Percentiles rank a stretch among this genome's conserved stretches.
Conservation (phyloP, 495 filamentous ascomycete genomes). For the Schizothecium vesticola region DNA sequence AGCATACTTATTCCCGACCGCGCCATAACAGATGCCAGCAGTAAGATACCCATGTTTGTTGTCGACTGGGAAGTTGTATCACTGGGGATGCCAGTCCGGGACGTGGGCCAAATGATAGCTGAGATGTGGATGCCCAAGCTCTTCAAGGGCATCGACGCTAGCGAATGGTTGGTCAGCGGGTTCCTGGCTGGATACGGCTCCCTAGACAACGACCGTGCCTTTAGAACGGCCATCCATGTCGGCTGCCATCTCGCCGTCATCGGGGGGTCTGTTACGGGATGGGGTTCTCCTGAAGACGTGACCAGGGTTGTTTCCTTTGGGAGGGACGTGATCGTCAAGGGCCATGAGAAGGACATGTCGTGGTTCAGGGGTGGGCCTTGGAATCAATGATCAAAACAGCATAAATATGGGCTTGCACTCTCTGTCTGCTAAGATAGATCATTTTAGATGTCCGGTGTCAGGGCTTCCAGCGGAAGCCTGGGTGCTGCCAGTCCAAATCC, state of each 20-base stretch:
- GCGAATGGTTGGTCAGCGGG: constrained; percentile 7
- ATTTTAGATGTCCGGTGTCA: too few relatives aligned
- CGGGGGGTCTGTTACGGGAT: constrained; percentile 4
- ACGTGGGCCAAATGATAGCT: constrained; percentile 14
- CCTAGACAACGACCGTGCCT: background rate
- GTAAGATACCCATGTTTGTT: constrained; percentile 2
- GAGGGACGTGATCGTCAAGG: constrained; percentile 1
- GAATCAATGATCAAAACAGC: background rate
- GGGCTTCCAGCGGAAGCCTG: constrained; percentile 35
- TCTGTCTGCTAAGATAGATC: too few relatives aligned
- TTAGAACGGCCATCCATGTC: constrained; percentile 7
- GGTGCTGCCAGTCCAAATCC: constrained; percentile 63
- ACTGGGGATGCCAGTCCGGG: background rate
- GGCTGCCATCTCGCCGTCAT: constrained; percentile 12
- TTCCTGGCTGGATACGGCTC: constrained; percentile 7
- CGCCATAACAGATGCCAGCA: background rate
- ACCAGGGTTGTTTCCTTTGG: constrained; percentile 2
- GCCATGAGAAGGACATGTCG: background rate
- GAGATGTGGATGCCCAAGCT: constrained; percentile 11
- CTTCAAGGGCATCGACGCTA: constrained; percentile 9
- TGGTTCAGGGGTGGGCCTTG: background rate
- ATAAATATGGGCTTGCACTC: too few relatives aligned
- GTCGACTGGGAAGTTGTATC: constrained; percentile 15
- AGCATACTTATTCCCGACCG: constrained; percentile 4
- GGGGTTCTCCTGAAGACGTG: background rate